phyloP scores from a whole-genome alignment of 768 basidiomycete genomes.

The Suillus sp. region DNA sequence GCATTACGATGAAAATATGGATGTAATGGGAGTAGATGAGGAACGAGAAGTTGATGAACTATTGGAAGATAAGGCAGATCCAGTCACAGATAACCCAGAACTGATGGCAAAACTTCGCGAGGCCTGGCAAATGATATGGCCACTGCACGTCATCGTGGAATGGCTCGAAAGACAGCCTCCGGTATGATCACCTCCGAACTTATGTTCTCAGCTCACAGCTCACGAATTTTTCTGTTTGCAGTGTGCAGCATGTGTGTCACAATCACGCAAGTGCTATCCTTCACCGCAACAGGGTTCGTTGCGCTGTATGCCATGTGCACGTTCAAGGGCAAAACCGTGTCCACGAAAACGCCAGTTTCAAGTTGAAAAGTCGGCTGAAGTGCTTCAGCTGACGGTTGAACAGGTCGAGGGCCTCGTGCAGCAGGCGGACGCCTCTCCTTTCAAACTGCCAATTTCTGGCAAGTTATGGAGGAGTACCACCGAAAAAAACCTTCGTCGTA shows the following conservation, averaged over 20 bases:
- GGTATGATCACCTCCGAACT: not conserved
- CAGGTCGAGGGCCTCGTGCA: constrained; percentile 5
- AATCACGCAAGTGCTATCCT: constrained; percentile 10
- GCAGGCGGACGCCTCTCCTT: not conserved
- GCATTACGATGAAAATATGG: not conserved
- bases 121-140: constrained; percentile 12
- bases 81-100: not conserved
- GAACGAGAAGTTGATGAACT: constrained; percentile 15
- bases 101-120: constrained; percentile 10
- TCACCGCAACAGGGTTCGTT: constrained; percentile 5
- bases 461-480: constrained; percentile 3
- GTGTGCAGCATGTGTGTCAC: constrained; percentile 11
- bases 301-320: constrained; percentile 14
- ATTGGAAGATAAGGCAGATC: not conserved
- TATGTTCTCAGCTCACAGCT: not conserved
- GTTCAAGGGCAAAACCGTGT: constrained; percentile 9
- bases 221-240: not conserved
- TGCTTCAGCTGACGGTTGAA: constrained; percentile 7
- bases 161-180: constrained; percentile 10
- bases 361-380: constrained; percentile 8
- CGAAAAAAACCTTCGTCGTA: constrained; percentile 4
- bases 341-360: constrained; percentile 11
- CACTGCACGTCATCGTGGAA: constrained; percentile 5
- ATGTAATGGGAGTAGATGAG: constrained; percentile 5
- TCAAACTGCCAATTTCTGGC: not conserved